Conservation (phyloP, 2,329 filamentous ascomycete species). For the Penicillium sp. region DNA sequence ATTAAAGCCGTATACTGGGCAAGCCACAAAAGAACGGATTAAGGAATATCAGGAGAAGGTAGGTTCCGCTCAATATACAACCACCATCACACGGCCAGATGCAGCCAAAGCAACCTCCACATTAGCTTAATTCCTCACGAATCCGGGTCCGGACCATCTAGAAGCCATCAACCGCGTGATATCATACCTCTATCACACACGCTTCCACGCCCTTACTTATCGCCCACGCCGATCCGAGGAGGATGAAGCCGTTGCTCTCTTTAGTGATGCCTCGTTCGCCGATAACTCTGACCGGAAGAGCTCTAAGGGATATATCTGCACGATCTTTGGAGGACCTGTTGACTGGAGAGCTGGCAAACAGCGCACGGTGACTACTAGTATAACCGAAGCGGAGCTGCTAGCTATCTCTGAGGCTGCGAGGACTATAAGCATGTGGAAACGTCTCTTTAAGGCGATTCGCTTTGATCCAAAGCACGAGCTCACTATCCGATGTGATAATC, state of each 20-base stretch:
- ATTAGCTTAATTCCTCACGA: background rate
- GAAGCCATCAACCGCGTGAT: background rate
- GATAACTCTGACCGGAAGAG: background rate
- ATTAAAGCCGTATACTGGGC: background rate
- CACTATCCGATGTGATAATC: constrained; percentile 7
- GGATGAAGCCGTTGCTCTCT: background rate
- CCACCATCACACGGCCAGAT: background rate
- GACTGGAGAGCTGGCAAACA: constrained; percentile 10
- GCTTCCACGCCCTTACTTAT: background rate
- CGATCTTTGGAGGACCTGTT: background rate
- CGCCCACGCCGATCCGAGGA: background rate
- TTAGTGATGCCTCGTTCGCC: constrained; percentile 1
- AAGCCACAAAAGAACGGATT: background rate
- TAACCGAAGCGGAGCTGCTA: constrained; percentile 22
- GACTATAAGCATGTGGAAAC: background rate
- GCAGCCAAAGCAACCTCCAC: background rate
- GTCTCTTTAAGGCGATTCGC: background rate
- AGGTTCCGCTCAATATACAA: background rate
- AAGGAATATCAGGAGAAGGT: background rate
- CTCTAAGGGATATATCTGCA: background rate
- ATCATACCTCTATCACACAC: constrained; percentile 1
- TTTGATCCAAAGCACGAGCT: background rate
- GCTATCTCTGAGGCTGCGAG: constrained; percentile 13
- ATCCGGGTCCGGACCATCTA: background rate
- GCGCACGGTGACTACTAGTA: constrained; percentile 18